These are phyloP conservation scores for Periglandula ipomoeae DNA, from an alignment of 2,329 filamentous ascomycete species.

Conservation along the genomic window DNA sequence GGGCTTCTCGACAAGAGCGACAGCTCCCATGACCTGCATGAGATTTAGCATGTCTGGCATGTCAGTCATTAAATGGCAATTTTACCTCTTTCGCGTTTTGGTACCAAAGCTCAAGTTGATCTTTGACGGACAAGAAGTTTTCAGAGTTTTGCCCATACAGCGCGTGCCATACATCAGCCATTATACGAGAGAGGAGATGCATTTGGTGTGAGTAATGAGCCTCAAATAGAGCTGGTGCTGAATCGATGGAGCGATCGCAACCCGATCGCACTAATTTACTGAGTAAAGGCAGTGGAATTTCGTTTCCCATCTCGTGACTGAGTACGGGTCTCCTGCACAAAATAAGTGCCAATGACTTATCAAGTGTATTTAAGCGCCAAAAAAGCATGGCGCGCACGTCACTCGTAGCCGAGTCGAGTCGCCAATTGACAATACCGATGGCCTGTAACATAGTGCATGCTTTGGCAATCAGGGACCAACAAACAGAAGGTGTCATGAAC, in stretches of 20 bases:
- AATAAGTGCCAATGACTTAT: slow-evolving; percentile 2
- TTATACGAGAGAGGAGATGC: slow-evolving; percentile 1
- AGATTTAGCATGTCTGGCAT: not conserved
- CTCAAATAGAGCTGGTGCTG: not conserved
- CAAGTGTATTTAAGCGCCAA: slow-evolving; percentile 4
- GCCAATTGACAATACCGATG: slow-evolving; percentile 1
- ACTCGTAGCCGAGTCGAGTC: not conserved
- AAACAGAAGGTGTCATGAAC: slow-evolving; percentile 4
- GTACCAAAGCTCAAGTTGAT: not conserved
- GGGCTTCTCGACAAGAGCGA: not conserved
- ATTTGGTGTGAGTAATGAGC: slow-evolving; percentile 4
- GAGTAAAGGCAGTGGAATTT: not conserved
- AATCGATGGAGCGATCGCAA: not conserved
- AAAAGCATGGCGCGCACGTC: slow-evolving; percentile 2
- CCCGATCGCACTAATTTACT: not conserved
- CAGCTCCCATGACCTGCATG: not conserved
- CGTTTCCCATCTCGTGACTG: not conserved
- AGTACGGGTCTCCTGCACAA: slow-evolving; percentile 1
- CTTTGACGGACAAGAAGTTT: not conserved
- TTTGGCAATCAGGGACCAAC: slow-evolving; percentile 3
- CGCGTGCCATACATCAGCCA: slow-evolving; percentile 4
- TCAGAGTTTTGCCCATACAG: slow-evolving; percentile 2
- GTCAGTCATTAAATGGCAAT: too few relatives aligned
- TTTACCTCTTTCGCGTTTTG: not conserved
- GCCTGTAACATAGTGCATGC: slow-evolving; percentile 6